These are phyloP conservation scores for Cyclotella choctawhatcheeana DNA, from an alignment of 108 stramenopile species.

Conservation along the genomic window DNA sequence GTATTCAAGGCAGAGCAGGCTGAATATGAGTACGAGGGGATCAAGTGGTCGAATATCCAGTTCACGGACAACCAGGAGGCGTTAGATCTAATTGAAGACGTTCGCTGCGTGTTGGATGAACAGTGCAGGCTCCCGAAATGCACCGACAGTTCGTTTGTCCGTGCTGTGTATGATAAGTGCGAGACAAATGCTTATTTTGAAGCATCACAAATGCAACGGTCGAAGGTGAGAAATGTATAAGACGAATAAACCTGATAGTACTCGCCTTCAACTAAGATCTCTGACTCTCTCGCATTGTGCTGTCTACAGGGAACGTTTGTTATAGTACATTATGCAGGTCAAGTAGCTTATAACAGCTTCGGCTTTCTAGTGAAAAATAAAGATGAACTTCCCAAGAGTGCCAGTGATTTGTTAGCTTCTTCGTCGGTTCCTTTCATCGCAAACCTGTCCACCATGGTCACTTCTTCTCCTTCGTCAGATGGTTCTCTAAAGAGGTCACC, in stretches of 20 bases:
- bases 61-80: slow-evolving; percentile 95
- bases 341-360: slow-evolving; percentile 77
- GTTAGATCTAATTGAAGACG: slow-evolving; percentile 87
- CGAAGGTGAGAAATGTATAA: slow-evolving; percentile 47
- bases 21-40: slow-evolving; percentile 86
- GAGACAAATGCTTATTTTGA: slow-evolving; percentile 62
- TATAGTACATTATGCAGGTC: slow-evolving; percentile 92
- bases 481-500: slow-evolving; percentile 59
- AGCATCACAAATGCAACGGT: slow-evolving; percentile 64
- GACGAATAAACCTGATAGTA: slow-evolving; percentile 85
- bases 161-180: slow-evolving; percentile 70
- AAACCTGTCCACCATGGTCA: slow-evolving; percentile 68
- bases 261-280: slow-evolving; percentile 45
- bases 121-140: slow-evolving; percentile 68
- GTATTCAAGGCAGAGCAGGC: slow-evolving; percentile 91
- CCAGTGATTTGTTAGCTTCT: slow-evolving; percentile 87
- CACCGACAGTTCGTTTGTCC: slow-evolving; percentile 69
- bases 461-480: background rate
- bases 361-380: slow-evolving; percentile 93
- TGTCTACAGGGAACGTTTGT: slow-evolving; percentile 56
- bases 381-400: slow-evolving; percentile 89
- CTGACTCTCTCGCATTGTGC: background rate
- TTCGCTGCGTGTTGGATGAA: slow-evolving; percentile 83
- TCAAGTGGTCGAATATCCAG: slow-evolving; percentile 88
- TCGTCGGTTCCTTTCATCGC: slow-evolving; percentile 69